These are phyloP conservation scores for Globisporangium iwayamae DNA, from an alignment of 352 stramenopile genomes.

Conservation along the genomic window DNA sequence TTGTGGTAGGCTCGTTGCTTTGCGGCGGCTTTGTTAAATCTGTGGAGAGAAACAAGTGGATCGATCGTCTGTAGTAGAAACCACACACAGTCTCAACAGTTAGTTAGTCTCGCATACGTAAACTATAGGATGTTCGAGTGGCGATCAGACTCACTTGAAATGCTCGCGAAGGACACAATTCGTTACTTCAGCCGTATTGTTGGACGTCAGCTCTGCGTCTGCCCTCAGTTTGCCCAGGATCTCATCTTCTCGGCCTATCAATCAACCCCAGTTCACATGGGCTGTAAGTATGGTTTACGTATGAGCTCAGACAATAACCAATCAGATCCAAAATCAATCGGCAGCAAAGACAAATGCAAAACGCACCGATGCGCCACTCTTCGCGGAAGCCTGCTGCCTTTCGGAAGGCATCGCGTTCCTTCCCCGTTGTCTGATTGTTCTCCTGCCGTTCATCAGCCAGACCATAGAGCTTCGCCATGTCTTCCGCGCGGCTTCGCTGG, in stretches of 20 bases:
- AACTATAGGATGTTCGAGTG: background rate
- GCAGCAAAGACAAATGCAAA: background rate
- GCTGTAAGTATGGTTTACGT: too few relatives aligned
- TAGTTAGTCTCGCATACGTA: background rate
- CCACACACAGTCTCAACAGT: background rate
- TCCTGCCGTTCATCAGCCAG: background rate
- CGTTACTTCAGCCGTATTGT: constrained; percentile 6
- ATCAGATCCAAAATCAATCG: too few relatives aligned
- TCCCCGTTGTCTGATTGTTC: background rate
- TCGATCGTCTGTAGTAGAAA: constrained; percentile 12
- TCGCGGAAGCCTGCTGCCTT: constrained; percentile 26
- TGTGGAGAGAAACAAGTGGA: constrained; percentile 20
- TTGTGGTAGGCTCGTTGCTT: background rate
- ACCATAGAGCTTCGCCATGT: constrained; percentile 20
- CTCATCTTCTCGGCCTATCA: constrained; percentile 22
- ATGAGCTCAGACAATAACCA: too few relatives aligned
- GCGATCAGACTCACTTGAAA: constrained; percentile 16
- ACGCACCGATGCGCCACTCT: constrained; percentile 37
- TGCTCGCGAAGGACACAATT: constrained; percentile 17
- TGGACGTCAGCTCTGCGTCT: constrained; percentile 4
- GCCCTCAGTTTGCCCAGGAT: constrained; percentile 17
- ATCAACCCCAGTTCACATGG: too few relatives aligned
- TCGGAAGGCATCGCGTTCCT: constrained; percentile 13
- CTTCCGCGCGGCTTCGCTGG: constrained; percentile 29
- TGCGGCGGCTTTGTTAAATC: background rate